phyloP scores from a whole-genome alignment of 2,329 filamentous ascomycete species.

The Bipolaris zeicola region DNA sequence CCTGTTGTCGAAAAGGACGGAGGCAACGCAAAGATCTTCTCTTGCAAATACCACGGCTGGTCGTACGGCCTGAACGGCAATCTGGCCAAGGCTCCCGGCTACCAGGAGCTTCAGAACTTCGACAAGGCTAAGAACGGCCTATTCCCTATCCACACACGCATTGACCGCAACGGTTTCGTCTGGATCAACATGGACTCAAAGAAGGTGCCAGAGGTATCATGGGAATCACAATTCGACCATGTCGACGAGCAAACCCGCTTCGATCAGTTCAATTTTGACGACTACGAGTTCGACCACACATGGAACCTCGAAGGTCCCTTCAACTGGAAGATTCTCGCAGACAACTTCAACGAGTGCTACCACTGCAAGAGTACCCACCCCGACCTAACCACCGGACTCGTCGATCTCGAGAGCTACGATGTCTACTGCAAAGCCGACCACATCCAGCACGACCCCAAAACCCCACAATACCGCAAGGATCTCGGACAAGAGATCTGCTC shows the following conservation, averaged over 20 bases:
- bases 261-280: conserved; percentile 40
- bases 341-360: conserved; percentile 72
- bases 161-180: conserved; percentile 43
- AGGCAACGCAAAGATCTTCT: conserved; percentile 49
- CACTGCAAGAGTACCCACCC: conserved; percentile 66
- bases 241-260: conserved; percentile 44
- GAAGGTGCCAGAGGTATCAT: conserved; percentile 37
- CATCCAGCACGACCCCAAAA: conserved; percentile 42
- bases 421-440: conserved; percentile 38
- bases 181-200: conserved; percentile 47
- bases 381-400: conserved; percentile 60
- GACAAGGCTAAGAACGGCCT: conserved; percentile 48
- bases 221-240: conserved; percentile 38
- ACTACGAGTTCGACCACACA: conserved; percentile 56
- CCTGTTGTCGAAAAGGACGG: conserved; percentile 48
- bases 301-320: conserved; percentile 41
- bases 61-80: conserved; percentile 52
- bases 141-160: conserved; percentile 43
- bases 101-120: conserved; percentile 49
- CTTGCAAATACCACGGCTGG: conserved; percentile 56
- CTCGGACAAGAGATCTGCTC: conserved; percentile 36
- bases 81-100: conserved; percentile 53
- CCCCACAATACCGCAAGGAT: conserved; percentile 33
- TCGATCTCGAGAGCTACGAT: conserved; percentile 61
- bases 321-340: conserved; percentile 49